Base-by-base conservation (phyloP, 495 filamentous ascomycete species). In the Penicillium taxi region DNA sequence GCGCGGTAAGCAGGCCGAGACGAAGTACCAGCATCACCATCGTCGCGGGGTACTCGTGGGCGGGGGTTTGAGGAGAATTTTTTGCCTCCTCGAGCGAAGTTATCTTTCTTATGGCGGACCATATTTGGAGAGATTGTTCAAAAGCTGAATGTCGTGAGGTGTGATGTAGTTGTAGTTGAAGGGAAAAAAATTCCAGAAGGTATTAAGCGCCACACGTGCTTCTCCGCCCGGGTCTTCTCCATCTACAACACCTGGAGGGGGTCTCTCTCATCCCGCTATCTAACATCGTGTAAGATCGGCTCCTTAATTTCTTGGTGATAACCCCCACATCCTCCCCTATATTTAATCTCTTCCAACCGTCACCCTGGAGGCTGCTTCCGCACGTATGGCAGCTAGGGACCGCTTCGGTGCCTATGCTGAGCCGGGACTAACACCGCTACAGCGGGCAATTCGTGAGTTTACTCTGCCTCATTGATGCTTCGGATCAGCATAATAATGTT, bases 21-120 rank as follows among this genome's bases (percentile, higher is more conserved):
- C 35, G 63, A 48, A 22, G 47, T 41, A 21, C 38, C 47, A 32
- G 45, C 42, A 26, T 59, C 53, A 44, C 62, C 45, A 18, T 59
- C 62, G 48, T 66, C 64, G 34, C 37, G 42, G 59, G 64, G 64
- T 53, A 66, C 66, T 35, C 52, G 61, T 39, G 58, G 65, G 35
- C 64, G 64, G 54, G 64, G 66, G 56, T 44, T 67, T 63, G 69
- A 57, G 56, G 64, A 67, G n/a, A n/a, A n/a, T 59, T 79, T 77
- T 59, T 81, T 84, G 52, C 80, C 78, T 53, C 80, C 75, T 47
- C 74, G 72, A 31, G 76, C 69, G 59, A 85, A 82, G 55, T 77
- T 77, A 63, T 95, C 87, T 67, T 95, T 95, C 61, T 95, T 95
- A 64, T 94, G 86, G 35, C 87, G 86, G 37, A 94, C 85, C 88